Evolutionary conservation across 441 rosid genomes (phyloP).

Genomic region (Viola pubescens): DNA sequence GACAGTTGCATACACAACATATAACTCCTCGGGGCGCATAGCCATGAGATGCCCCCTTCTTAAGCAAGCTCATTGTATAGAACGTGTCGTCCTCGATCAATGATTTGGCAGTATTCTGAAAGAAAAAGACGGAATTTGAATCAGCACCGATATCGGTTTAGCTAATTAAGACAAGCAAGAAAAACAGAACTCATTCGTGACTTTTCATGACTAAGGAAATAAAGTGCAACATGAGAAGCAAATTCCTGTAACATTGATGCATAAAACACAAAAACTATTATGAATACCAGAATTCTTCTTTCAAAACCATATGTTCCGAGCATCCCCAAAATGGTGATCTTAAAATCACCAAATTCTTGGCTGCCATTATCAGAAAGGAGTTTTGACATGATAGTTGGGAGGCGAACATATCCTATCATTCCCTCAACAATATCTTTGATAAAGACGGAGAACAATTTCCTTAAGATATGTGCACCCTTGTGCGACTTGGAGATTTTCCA

Average conservation of each 20-base stretch:
- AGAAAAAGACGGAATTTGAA: neutral
- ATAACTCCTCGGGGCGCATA: constrained; percentile 70
- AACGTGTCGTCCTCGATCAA: constrained; percentile 94
- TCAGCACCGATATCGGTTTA: neutral
- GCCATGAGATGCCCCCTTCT: constrained; percentile 95
- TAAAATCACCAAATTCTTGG: constrained; percentile 99
- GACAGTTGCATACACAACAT: constrained; percentile 84
- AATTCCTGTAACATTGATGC: neutral
- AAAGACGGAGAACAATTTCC: constrained; percentile 72
- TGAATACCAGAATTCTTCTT: constrained; percentile 87
- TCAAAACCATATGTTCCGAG: constrained; percentile 95
- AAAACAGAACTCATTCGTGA: constrained; percentile 4
- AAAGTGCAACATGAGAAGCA: neutral
- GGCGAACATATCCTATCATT: constrained; percentile 96
- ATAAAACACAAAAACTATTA: constrained; percentile 6
- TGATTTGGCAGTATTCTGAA: constrained; percentile 86
- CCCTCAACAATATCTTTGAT: constrained; percentile 98
- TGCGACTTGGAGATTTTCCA: constrained; percentile 71
- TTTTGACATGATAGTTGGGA: constrained; percentile 92
- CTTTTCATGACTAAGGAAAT: neutral
- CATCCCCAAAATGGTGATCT: constrained; percentile 90
- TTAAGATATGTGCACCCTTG: constrained; percentile 48
- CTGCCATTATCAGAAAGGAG: constrained; percentile 86
- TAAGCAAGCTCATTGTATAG: constrained; percentile 83
- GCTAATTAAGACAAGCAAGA: neutral